Conservation (phyloP, 345 rosid species). For the Acer campestre region DNA sequence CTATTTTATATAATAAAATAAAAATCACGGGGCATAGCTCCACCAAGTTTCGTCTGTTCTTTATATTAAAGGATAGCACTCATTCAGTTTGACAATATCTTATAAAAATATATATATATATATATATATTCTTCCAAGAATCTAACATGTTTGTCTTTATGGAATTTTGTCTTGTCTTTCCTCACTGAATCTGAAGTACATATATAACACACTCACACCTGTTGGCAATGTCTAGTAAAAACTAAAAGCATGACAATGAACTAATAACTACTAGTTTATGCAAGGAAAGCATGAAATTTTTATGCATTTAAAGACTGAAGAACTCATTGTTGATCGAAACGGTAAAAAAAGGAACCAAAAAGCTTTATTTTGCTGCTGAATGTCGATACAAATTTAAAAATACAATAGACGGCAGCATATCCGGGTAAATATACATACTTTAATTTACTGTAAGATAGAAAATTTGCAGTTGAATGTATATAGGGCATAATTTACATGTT, state of each 20-base stretch:
- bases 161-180: background rate
- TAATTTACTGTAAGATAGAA: conserved; percentile 16
- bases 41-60: too few relatives aligned
- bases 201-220: background rate
- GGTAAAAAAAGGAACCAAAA: background rate
- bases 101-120: too few relatives aligned
- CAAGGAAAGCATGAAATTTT: background rate
- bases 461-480: conserved; percentile 3
- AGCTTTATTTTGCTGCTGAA: conserved; percentile 12
- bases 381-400: background rate
- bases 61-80: rapidly evolving
- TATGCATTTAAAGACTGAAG: too few relatives aligned
- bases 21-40: too few relatives aligned
- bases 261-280: background rate
- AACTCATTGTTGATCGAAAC: background rate
- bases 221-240: too few relatives aligned
- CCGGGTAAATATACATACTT: conserved; percentile 7
- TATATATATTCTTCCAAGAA: too few relatives aligned
- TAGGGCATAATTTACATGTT: conserved; percentile 34
- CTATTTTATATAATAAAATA: too few relatives aligned
- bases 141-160: conserved; percentile 8
- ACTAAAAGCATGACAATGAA: background rate
- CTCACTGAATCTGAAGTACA: background rate
- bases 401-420: conserved; percentile 15
- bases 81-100: too few relatives aligned